Conservation (phyloP, 140 eudicot genomes). For the Ambrosia hybrid region DNA sequence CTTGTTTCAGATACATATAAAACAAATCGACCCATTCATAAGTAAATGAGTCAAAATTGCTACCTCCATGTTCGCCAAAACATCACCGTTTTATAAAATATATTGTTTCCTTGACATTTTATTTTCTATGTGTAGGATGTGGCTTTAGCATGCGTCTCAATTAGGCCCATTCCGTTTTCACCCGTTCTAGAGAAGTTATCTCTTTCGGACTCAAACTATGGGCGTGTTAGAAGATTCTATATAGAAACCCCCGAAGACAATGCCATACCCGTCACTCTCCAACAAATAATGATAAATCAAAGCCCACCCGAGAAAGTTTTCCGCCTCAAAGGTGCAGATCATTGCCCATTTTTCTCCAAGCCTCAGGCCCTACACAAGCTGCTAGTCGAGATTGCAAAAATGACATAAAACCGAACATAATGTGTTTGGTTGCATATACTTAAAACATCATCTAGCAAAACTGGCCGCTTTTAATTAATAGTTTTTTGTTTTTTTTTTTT, state of each 20-base stretch:
- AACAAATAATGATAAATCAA: constrained; percentile 55
- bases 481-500: no score
- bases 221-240: constrained; percentile 78
- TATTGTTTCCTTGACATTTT: neutral
- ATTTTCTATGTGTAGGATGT: constrained; percentile 51
- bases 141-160: constrained; percentile 84
- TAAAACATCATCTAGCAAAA: constrained; percentile 7
- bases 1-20: neutral
- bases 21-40: neutral
- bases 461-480: neutral
- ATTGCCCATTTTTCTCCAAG: constrained; percentile 93
- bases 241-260: constrained; percentile 78
- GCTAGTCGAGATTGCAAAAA: constrained; percentile 71
- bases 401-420: constrained; percentile 20
- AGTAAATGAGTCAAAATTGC: neutral
- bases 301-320: constrained; percentile 79
- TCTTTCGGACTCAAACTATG: constrained; percentile 68
- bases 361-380: constrained; percentile 84
- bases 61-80: neutral
- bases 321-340: constrained; percentile 89
- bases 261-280: constrained; percentile 65
- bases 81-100: neutral
- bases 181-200: constrained; percentile 83
- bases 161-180: constrained; percentile 86
- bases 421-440: neutral